Conservation (phyloP, 257 asterid species). For the Linderniella brevidens region DNA sequence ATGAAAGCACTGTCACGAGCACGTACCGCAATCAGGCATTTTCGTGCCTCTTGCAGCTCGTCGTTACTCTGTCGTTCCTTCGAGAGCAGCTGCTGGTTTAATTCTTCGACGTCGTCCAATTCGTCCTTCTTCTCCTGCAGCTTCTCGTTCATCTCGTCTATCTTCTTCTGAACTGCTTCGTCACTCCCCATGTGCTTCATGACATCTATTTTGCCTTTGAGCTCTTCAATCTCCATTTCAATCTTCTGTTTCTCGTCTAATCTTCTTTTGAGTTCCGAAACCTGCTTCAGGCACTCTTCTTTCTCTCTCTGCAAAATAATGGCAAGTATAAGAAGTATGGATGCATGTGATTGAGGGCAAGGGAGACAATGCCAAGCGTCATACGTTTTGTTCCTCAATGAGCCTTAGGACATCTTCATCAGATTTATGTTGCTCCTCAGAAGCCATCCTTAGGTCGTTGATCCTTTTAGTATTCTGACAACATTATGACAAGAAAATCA, state of each 20-base stretch:
- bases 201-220: conserved; percentile 41
- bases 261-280: conserved; percentile 34
- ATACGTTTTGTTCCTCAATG: conserved; percentile 76
- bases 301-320: conserved; percentile 46
- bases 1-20: not conserved
- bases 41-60: conserved; percentile 50
- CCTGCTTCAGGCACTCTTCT: conserved; percentile 44
- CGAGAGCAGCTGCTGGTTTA: conserved; percentile 19
- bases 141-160: conserved; percentile 26
- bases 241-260: conserved; percentile 39
- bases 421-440: conserved; percentile 62
- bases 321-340: not conserved
- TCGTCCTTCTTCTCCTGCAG: conserved; percentile 24
- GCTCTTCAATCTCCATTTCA: conserved; percentile 42
- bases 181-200: conserved; percentile 46
- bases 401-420: conserved; percentile 67
- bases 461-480: conserved; percentile 60
- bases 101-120: conserved; percentile 22
- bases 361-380: not conserved
- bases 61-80: conserved; percentile 47
- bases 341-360: too few relatives aligned
- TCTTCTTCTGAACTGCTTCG: conserved; percentile 28
- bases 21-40: conserved; percentile 28
- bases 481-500: conserved; percentile 6
- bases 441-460: conserved; percentile 61